Conservation (phyloP, 148 eudicot species). For the Bassia scoparia region DNA sequence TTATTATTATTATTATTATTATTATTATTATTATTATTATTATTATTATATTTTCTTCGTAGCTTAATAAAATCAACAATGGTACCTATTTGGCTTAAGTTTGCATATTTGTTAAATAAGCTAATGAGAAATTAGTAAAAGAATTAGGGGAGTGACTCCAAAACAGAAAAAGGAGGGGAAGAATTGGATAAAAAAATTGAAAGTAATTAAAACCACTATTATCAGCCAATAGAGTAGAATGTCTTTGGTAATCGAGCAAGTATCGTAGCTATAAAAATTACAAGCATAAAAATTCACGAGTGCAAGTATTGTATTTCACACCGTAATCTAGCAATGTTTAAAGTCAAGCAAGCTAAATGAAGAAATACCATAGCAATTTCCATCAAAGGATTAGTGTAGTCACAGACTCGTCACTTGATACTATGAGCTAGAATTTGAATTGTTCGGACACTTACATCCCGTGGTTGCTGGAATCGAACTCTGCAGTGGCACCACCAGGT, state of each 20-base stretch:
- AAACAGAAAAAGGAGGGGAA: too few species aligned
- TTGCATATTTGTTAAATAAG: too few species aligned
- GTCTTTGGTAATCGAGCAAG: not conserved
- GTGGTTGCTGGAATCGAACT: conserved; percentile 28
- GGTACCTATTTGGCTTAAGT: too few species aligned
- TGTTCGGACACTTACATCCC: conserved; percentile 56
- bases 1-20: too few species aligned
- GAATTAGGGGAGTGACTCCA: too few species aligned
- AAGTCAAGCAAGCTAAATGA: not conserved
- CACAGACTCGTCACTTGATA: not conserved
- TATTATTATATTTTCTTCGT: too few species aligned
- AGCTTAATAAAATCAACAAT: too few species aligned
- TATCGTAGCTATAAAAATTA: not conserved
- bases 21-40: too few species aligned
- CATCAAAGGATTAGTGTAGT: not conserved
- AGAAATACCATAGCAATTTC: conserved; percentile 1
- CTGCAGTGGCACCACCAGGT: conserved; percentile 46
- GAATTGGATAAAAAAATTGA: too few species aligned
- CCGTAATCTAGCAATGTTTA: not conserved
- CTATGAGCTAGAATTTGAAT: not conserved
- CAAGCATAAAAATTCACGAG: not conserved
- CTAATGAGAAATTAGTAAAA: too few species aligned
- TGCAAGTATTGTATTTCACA: not conserved
- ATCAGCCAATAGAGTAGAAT: not conserved
- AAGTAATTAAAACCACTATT: too few species aligned